These are phyloP conservation scores for Porphyra umbilicalis DNA, from an alignment of 31 red algal genomes.

Conservation along the genomic window DNA sequence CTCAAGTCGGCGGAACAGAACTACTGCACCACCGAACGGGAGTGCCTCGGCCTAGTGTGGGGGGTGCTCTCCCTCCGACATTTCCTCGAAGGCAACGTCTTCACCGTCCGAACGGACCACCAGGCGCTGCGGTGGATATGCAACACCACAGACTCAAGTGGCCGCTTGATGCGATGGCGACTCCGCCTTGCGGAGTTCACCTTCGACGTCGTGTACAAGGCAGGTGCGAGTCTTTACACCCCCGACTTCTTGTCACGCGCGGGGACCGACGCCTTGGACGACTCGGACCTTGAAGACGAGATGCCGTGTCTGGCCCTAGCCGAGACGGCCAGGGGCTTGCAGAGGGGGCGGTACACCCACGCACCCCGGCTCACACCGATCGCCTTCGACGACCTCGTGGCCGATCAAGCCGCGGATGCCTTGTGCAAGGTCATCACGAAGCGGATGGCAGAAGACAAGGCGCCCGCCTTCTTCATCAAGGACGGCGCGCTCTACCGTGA, in stretches of 20 bases:
- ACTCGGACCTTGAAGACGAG: constrained; percentile 17
- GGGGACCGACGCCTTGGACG: constrained; percentile 1
- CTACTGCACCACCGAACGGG: constrained; percentile 1
- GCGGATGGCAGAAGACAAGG: constrained; percentile 12
- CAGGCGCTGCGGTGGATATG: constrained; percentile 1
- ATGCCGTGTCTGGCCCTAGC: constrained; percentile 13
- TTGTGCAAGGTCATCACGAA: constrained; percentile 3
- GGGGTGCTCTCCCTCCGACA: constrained; percentile 6
- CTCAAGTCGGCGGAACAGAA: neutral
- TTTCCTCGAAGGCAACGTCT: constrained; percentile 4
- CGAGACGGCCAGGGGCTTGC: neutral
- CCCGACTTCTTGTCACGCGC: constrained; percentile 4
- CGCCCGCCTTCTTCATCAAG: neutral
- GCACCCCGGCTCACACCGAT: constrained; percentile 10
- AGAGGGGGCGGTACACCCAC: constrained; percentile 4
- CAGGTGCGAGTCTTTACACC: too few relatives aligned
- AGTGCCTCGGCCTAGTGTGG: constrained; percentile 14
- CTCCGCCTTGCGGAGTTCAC: constrained; percentile 21
- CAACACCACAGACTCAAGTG: neutral
- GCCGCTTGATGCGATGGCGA: constrained; percentile 8
- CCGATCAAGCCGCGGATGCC: constrained; percentile 12
- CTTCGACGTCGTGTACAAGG: constrained; percentile 16
- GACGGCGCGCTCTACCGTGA: constrained; percentile 2
- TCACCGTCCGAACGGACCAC: constrained; percentile 5
- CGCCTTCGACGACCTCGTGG: constrained; percentile 3